These are phyloP conservation scores for Orobanche coerulescens DNA, from an alignment of 257 asterid species.

Conservation along the genomic window DNA sequence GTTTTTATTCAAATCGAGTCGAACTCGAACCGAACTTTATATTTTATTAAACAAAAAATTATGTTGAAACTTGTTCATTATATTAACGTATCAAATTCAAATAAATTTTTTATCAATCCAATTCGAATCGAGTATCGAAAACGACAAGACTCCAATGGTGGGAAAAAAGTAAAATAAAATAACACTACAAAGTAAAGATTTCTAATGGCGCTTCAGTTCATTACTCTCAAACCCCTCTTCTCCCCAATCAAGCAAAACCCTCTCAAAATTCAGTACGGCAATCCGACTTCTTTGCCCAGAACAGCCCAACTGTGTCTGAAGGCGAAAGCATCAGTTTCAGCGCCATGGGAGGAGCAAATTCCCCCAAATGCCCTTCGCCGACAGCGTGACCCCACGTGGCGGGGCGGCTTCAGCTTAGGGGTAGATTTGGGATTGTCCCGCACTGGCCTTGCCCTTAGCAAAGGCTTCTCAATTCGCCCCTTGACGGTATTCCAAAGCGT, in stretches of 20 bases:
- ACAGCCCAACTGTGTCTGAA: not conserved
- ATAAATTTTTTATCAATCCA: no score
- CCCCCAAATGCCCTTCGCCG: slow-evolving; percentile 68
- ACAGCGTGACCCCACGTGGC: slow-evolving; percentile 57
- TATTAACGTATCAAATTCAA: no score
- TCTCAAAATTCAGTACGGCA: slow-evolving; percentile 5
- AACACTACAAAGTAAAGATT: not conserved
- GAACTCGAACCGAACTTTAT: no score
- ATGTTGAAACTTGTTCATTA: no score
- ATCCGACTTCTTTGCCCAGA: slow-evolving; percentile 8
- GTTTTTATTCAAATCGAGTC: no score
- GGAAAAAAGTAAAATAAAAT: no score
- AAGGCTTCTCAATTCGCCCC: slow-evolving; percentile 77
- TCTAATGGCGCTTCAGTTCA: slow-evolving; percentile 30
- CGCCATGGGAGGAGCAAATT: slow-evolving; percentile 43
- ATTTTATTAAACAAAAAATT: no score
- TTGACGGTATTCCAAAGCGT: slow-evolving; percentile 39
- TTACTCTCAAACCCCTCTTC: slow-evolving; percentile 21
- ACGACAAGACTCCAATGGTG: not conserved
- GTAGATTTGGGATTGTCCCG: slow-evolving; percentile 77
- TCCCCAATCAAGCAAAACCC: slow-evolving; percentile 21
- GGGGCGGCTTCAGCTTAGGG: slow-evolving; percentile 91
- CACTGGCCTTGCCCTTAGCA: slow-evolving; percentile 85
- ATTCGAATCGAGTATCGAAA: no score
- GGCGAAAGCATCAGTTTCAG: slow-evolving; percentile 22